Evolutionary conservation across 176 grass and related monocot species (phyloP).

Genomic region (Eleusine coracana): DNA sequence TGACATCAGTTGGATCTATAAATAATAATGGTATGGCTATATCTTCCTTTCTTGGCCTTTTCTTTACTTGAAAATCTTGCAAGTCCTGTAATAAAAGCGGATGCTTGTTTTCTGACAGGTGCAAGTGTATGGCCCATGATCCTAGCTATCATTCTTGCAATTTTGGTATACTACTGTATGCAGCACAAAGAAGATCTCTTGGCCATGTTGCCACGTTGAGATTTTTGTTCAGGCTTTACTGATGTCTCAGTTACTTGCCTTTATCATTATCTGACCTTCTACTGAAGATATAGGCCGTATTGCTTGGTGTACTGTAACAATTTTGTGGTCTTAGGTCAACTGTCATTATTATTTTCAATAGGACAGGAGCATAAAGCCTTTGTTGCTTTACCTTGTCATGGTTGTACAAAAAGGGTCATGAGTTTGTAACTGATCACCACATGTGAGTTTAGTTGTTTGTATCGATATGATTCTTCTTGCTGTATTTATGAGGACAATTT

Average conservation of each 20-base stretch:
- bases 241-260: constrained; percentile 19
- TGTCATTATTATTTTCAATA: constrained; percentile 1
- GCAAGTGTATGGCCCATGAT: constrained; percentile 57
- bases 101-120: constrained; percentile 59
- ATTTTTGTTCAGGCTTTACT: constrained; percentile 3
- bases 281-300: constrained; percentile 1
- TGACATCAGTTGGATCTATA: constrained; percentile 59
- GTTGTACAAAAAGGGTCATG: constrained; percentile 24
- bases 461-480: not conserved
- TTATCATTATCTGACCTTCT: constrained; percentile 3
- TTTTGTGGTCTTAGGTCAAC: constrained; percentile 25
- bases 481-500: not conserved
- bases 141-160: constrained; percentile 65
- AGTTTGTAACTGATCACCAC: constrained; percentile 29
- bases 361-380: not conserved
- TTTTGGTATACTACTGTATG: constrained; percentile 74
- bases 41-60: constrained; percentile 19
- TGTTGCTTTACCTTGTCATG: constrained; percentile 6
- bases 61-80: constrained; percentile 17
- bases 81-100: constrained; percentile 19
- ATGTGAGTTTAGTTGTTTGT: not conserved
- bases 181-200: constrained; percentile 54
- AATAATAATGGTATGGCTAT: constrained; percentile 55
- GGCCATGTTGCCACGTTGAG: constrained; percentile 34
- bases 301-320: not conserved